These are phyloP conservation scores for Hura crepitans DNA, from an alignment of 441 rosid species.

Conservation along the genomic window DNA sequence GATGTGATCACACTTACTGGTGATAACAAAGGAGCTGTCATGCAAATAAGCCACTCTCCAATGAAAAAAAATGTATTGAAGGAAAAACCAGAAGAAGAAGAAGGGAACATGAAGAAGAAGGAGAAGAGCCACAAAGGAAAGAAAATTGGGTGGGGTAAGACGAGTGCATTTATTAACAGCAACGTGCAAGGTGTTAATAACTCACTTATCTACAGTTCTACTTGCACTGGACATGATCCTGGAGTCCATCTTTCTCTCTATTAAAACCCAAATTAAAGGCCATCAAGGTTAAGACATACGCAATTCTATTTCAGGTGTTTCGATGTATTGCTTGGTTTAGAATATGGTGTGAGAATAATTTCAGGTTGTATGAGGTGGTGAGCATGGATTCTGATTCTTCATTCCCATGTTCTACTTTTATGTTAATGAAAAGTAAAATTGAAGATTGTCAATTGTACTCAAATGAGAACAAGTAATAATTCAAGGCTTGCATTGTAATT, in stretches of 20 bases:
- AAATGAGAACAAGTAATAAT: slow-evolving; percentile 11
- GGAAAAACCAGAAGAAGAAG: slow-evolving; percentile 38
- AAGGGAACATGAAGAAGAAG: slow-evolving; percentile 33
- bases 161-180: slow-evolving; percentile 56
- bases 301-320: too few relatives aligned
- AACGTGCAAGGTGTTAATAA: slow-evolving; percentile 76
- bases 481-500: neutral
- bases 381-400: slow-evolving; percentile 38
- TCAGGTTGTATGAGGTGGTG: slow-evolving; percentile 12
- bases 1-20: slow-evolving; percentile 70
- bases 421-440: slow-evolving; percentile 7
- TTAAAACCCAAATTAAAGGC: slow-evolving; percentile 40
- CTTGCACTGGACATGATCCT: slow-evolving; percentile 60
- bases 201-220: slow-evolving; percentile 56
- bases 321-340: too few relatives aligned
- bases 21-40: slow-evolving; percentile 77
- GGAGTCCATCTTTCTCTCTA: slow-evolving; percentile 58
- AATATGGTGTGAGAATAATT: slow-evolving; percentile 24
- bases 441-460: slow-evolving; percentile 21
- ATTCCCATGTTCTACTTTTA: slow-evolving; percentile 14
- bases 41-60: slow-evolving; percentile 58
- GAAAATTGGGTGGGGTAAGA: slow-evolving; percentile 24
- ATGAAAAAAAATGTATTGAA: slow-evolving; percentile 18
- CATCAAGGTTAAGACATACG: slow-evolving; percentile 23
- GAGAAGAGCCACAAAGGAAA: slow-evolving; percentile 28